Percentiles rank a stretch among this genome's conserved stretches.
phyloP scores from a whole-genome alignment of 176 grass and related monocot species.

The Zizania latifolia region DNA sequence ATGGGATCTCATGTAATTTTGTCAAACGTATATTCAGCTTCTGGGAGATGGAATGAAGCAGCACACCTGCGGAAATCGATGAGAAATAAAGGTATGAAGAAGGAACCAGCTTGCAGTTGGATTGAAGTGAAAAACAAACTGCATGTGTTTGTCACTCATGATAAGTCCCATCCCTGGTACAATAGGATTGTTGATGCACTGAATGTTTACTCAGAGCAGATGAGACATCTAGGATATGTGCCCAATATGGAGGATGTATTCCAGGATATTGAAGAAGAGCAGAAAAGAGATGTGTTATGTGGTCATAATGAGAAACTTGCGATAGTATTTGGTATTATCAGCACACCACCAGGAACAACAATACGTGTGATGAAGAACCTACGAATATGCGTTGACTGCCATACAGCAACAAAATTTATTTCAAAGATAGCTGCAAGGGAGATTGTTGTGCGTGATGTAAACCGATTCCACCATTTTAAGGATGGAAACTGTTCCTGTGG shows the following conservation, averaged over 20 bases:
- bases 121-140: conserved; percentile 61
- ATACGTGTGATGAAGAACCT: conserved; percentile 69
- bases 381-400: conserved; percentile 66
- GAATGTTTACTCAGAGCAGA: conserved; percentile 51
- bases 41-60: conserved; percentile 67
- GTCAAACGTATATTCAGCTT: conserved; percentile 64
- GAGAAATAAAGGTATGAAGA: conserved; percentile 60
- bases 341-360: conserved; percentile 52
- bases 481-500: conserved; percentile 64
- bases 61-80: conserved; percentile 47
- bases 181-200: conserved; percentile 48
- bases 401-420: conserved; percentile 55
- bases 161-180: conserved; percentile 64
- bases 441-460: conserved; percentile 70
- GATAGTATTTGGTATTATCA: no score
- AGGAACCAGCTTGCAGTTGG: conserved; percentile 77
- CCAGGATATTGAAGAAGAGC: conserved; percentile 73
- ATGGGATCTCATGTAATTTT: conserved; percentile 59
- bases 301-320: no score
- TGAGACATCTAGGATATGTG: conserved; percentile 54
- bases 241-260: conserved; percentile 65
- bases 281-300: conserved; percentile 51
- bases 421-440: conserved; percentile 56
- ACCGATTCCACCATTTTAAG: conserved; percentile 67
- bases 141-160: conserved; percentile 61